Conservation (phyloP, 1,284 basidiomycete species). For the Trichosporon inkin region DNA sequence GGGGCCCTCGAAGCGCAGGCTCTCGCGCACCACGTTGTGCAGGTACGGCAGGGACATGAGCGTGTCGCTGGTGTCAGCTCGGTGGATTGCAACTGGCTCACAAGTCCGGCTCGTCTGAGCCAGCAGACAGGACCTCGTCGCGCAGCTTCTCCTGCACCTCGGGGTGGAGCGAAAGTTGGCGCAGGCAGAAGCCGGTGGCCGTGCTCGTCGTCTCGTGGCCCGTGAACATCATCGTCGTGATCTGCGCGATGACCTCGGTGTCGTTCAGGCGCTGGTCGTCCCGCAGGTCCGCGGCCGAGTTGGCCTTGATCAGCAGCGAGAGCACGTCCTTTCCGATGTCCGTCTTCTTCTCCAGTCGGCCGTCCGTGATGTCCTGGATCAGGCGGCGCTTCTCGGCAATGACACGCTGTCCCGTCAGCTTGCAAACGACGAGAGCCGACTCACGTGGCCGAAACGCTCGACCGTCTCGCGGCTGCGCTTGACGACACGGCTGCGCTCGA, state of each 20-base stretch:
- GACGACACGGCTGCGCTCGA: background rate
- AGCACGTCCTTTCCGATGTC: conserved; percentile 51
- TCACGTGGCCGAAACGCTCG: conserved; percentile 60
- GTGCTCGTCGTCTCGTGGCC: conserved; percentile 75
- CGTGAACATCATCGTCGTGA: conserved; percentile 64
- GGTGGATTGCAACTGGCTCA: no score
- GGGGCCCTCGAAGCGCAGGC: conserved; percentile 62
- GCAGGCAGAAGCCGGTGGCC: conserved; percentile 39
- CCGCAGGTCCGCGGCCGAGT: conserved; percentile 54
- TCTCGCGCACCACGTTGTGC: conserved; percentile 64
- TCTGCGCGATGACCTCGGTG: conserved; percentile 66
- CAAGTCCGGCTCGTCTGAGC: background rate
- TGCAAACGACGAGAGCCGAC: background rate
- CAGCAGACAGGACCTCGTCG: conserved; percentile 50
- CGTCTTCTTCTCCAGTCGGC: conserved; percentile 40
- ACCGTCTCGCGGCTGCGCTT: conserved; percentile 51
- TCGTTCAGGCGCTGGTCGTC: conserved; percentile 60
- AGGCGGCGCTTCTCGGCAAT: conserved; percentile 3
- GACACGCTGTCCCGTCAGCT: background rate
- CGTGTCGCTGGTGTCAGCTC: background rate
- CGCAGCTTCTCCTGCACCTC: conserved; percentile 58
- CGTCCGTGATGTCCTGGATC: background rate
- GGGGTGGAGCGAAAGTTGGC: conserved; percentile 55
- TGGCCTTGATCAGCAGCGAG: conserved; percentile 59
- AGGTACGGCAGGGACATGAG: conserved; percentile 57